phyloP scores from a whole-genome alignment of 352 stramenopile genomes.

The Phytophthora citricola region DNA sequence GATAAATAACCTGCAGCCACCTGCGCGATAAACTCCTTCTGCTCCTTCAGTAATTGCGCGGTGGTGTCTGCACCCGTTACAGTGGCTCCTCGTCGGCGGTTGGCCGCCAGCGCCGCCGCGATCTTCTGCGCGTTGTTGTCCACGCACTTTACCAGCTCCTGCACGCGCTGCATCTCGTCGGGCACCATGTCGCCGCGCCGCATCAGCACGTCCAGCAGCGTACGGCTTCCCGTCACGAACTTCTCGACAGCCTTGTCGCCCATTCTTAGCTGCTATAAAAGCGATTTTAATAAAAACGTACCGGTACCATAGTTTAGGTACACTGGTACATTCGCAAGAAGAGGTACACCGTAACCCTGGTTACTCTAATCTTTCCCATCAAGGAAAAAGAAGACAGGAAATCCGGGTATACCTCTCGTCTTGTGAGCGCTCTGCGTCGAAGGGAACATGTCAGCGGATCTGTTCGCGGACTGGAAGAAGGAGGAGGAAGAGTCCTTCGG shows the following conservation, averaged over 20 bases:
- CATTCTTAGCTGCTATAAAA: neutral
- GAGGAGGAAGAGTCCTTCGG: constrained; percentile 60
- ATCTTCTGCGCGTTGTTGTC: constrained; percentile 81
- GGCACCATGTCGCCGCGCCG: constrained; percentile 33
- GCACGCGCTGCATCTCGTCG: constrained; percentile 57
- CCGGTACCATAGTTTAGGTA: too few relatives aligned
- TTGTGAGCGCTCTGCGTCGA: constrained; percentile 2
- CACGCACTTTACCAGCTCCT: constrained; percentile 72
- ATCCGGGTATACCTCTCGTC: constrained; percentile 1
- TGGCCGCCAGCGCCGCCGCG: constrained; percentile 54
- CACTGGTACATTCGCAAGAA: neutral
- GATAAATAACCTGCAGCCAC: constrained; percentile 14
- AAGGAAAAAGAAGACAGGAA: constrained; percentile 7
- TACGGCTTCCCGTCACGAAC: constrained; percentile 41
- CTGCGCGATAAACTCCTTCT: constrained; percentile 55
- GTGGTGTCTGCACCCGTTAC: constrained; percentile 40
- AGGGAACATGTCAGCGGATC: constrained; percentile 82
- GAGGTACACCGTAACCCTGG: neutral
- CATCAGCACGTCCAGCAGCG: constrained; percentile 47
- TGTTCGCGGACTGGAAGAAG: constrained; percentile 91
- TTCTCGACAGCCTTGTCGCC: constrained; percentile 3
- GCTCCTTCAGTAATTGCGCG: constrained; percentile 64
- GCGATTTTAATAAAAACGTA: too few relatives aligned
- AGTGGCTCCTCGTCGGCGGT: constrained; percentile 32
- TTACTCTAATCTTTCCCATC: too few relatives aligned